Conservation (phyloP, 129 eudicot species). For the Tagetes patula region DNA sequence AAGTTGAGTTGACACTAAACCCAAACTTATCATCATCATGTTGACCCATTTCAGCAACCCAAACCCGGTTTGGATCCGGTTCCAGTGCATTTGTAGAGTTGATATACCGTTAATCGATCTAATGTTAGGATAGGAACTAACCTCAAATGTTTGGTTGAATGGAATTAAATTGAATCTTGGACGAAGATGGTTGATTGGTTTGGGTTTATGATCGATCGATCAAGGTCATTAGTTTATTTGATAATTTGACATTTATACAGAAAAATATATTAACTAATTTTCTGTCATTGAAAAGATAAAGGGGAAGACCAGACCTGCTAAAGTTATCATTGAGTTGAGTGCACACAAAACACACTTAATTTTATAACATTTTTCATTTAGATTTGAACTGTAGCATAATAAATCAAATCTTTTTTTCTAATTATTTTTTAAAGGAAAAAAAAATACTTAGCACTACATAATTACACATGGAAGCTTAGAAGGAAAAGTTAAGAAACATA, state of each 20-base stretch:
- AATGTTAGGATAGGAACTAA: slow-evolving; percentile 4
- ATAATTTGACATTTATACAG: neutral
- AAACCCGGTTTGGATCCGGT: neutral
- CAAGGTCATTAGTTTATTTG: too few relatives aligned
- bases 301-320: neutral
- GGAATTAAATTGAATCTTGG: neutral
- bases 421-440: too few relatives aligned
- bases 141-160: neutral
- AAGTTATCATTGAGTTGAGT: neutral
- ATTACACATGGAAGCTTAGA: too few relatives aligned
- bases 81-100: neutral
- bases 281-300: neutral
- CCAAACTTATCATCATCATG: slow-evolving; percentile 13
- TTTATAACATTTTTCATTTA: too few relatives aligned
- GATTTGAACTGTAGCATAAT: too few relatives aligned
- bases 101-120: neutral
- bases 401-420: too few relatives aligned
- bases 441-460: too few relatives aligned
- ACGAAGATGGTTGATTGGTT: too few relatives aligned
- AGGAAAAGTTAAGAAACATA: too few relatives aligned
- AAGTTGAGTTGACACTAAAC: slow-evolving; percentile 5
- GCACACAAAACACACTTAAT: neutral
- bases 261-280: too few relatives aligned
- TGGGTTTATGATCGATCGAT: too few relatives aligned
- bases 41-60: neutral